Evolutionary conservation across 495 filamentous ascomycete genomes (phyloP).

Genomic region (Penicillium steckii): DNA sequence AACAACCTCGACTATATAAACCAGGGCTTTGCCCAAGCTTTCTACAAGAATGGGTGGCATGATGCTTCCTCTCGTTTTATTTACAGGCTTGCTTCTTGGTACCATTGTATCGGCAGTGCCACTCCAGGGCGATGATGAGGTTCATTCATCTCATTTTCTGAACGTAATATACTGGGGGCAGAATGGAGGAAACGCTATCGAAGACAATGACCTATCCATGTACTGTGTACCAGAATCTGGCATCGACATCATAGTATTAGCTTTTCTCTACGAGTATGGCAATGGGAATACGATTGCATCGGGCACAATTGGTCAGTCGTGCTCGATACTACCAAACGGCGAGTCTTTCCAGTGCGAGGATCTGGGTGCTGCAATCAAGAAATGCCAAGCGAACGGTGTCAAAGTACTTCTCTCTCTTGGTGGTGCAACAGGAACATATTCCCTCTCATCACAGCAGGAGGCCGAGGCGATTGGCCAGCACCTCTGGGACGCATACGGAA

Average conservation of each 20-base stretch:
- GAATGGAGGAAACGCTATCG: constrained; percentile 24
- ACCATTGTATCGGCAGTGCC: too few species aligned
- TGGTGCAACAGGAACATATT: constrained; percentile 38
- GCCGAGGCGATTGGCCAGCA: constrained; percentile 47
- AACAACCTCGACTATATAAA: too few species aligned
- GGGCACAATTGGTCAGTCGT: constrained; percentile 26
- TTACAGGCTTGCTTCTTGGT: background rate
- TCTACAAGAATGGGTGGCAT: too few species aligned
- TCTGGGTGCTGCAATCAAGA: constrained; percentile 44
- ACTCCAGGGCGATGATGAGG: background rate
- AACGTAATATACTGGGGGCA: constrained; percentile 48
- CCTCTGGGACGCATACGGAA: constrained; percentile 55
- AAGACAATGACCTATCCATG: constrained; percentile 41
- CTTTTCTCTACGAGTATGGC: constrained; percentile 49
- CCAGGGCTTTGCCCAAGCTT: too few species aligned
- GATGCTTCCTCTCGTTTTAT: too few species aligned
- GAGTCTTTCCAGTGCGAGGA: constrained; percentile 38
- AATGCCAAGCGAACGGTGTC: constrained; percentile 50
- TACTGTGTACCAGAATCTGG: constrained; percentile 37
- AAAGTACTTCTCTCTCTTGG: constrained; percentile 53
- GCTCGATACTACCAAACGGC: constrained; percentile 19
- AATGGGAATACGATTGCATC: constrained; percentile 25
- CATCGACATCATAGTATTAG: constrained; percentile 51
- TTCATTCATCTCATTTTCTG: constrained; percentile 1
- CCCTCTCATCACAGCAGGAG: constrained; percentile 37